Base-by-base conservation (phyloP, 129 eudicot genomes). In the Mikania micrantha region DNA sequence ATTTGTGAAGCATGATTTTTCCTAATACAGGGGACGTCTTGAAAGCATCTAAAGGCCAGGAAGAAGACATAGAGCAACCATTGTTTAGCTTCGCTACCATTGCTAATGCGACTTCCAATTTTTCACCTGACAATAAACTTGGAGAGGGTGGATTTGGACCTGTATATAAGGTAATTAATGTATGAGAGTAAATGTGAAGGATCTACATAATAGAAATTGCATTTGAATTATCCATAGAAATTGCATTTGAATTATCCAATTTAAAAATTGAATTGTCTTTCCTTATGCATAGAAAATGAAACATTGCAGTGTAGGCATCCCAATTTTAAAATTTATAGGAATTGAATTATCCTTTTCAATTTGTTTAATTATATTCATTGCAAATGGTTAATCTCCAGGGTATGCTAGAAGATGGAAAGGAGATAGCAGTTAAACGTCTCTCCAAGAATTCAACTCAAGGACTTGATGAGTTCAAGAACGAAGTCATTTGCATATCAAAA, bases 101-200 rank as follows among this genome's bases (percentile, higher is more conserved):
- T 42, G 54, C 45, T 42, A 64, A 58, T 24, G 82, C 82, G 19
- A 78, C 82, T 38, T 36, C 64, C 3, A 78, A 29, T 39, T 71
- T 78, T 62, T 57, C 77, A 32, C 15, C 28, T 8, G 58, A 71
- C 13, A 66, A 56, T 58, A 65, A 70, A 60, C 73, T 78, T 65
- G 82, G 77, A 47, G 77, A 66, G 39, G 82, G 82, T 24, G 82
- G 82, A 50, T 78, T 78, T 64, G 82, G 82, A 45, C 36, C 73
- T 0, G 82, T 78, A 42, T 78, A 78, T 38, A 78, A 78, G 82
- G 82, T 76, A 39, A 35, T 25, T 44, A 44, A 27, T 65, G 19
- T 21, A 52, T 6, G 3, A 52, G 9, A 45, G 16, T 45, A 7
- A 45, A 42, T 10, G 0, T 41, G 16, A 41, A 10, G 0, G 16